Evolutionary conservation across 1,284 basidiomycete species (phyloP).

Genomic region (Grifola frondosa): DNA sequence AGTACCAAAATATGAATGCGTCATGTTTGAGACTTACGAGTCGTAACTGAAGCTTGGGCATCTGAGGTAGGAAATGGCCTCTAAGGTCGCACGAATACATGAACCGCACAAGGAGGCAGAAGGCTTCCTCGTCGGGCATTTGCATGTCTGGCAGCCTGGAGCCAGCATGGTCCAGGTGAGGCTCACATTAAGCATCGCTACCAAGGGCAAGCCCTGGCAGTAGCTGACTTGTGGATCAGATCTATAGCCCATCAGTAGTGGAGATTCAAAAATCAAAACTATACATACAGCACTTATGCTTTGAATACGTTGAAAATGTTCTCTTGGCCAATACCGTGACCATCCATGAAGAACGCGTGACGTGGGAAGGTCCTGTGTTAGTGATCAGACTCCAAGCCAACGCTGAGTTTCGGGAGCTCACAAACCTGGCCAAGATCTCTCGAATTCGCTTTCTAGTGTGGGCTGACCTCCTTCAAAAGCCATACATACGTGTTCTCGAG

Average conservation of each 20-base stretch:
- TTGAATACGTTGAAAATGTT: conserved; percentile 96
- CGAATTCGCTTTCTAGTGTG: conserved; percentile 90
- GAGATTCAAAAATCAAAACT: conserved; percentile 12
- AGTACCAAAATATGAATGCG: conserved; percentile 6
- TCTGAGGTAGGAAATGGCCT: too few relatives aligned
- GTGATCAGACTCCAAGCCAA: conserved; percentile 1
- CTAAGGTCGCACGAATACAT: conserved; percentile 95
- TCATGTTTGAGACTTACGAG: conserved; percentile 52
- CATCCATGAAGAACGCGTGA: conserved; percentile 91
- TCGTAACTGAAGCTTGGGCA: conserved; percentile 93
- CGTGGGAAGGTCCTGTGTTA: conserved; percentile 83
- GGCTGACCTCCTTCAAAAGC: conserved; percentile 80
- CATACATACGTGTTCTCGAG: conserved; percentile 89
- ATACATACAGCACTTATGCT: conserved; percentile 83
- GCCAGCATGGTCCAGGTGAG: background rate
- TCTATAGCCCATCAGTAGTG: conserved; percentile 31
- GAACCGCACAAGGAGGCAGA: conserved; percentile 87
- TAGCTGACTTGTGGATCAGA: conserved; percentile 97
- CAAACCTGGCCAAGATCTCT: conserved; percentile 82
- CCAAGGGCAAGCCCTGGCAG: conserved; percentile 93
- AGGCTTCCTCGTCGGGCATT: conserved; percentile 99
- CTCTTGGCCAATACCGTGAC: conserved; percentile 90
- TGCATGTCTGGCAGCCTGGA: conserved; percentile 31
- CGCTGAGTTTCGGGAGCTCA: background rate
- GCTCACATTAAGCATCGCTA: conserved; percentile 90